Evolutionary conservation across 192 early-diverging fungal genomes (phyloP).

Genomic region (Geranomyces variabilis): DNA sequence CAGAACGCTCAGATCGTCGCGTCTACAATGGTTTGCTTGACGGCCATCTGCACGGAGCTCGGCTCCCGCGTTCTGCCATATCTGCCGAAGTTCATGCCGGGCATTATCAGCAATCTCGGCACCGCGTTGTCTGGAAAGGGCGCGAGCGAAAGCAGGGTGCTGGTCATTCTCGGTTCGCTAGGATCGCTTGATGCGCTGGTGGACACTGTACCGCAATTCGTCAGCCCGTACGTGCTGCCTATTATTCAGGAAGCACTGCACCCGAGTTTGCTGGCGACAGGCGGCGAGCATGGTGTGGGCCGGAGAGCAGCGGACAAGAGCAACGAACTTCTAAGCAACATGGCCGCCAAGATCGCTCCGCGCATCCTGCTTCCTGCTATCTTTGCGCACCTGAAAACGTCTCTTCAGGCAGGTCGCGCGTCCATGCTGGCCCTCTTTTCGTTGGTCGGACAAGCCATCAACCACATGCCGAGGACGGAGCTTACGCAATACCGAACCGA

Average conservation of each 20-base stretch:
- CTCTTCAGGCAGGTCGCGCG: constrained; percentile 38
- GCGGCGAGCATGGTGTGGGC: not conserved
- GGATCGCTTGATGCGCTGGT: constrained; percentile 56
- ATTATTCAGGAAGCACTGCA: constrained; percentile 62
- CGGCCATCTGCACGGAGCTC: constrained; percentile 62
- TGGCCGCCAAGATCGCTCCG: constrained; percentile 63
- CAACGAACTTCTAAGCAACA: constrained; percentile 51
- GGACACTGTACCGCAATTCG: constrained; percentile 70
- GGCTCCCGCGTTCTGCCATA: constrained; percentile 77
- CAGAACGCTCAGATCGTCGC: constrained; percentile 35
- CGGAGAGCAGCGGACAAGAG: constrained; percentile 25
- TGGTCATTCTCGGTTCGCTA: constrained; percentile 55
- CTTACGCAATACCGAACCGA: constrained; percentile 76
- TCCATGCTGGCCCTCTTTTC: constrained; percentile 66
- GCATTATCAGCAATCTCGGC: constrained; percentile 55
- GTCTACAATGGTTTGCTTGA: constrained; percentile 58
- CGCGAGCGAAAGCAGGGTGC: constrained; percentile 42
- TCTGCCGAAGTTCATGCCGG: constrained; percentile 84
- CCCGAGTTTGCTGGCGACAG: constrained; percentile 31
- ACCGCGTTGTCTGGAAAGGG: constrained; percentile 9
- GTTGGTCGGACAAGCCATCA: constrained; percentile 69
- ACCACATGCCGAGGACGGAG: constrained; percentile 63
- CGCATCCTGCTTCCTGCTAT: constrained; percentile 68
- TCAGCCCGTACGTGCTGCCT: constrained; percentile 71
- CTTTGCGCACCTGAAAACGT: constrained; percentile 50